These are phyloP conservation scores for Microglena sp. DNA, from an alignment of 139 green algal genomes.

Conservation along the genomic window DNA sequence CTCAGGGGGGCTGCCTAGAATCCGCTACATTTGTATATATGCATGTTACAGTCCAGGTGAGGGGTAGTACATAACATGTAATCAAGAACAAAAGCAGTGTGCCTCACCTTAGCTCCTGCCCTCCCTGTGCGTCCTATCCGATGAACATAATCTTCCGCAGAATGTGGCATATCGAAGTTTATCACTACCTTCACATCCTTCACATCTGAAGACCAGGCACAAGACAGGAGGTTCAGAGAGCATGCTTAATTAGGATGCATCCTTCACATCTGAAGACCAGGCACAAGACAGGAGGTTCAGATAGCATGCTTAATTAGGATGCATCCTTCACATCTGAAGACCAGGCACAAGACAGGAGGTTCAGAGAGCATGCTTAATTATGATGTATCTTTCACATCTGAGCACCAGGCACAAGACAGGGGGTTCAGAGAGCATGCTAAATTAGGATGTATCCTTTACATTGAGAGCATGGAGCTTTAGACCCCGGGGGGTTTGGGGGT, in stretches of 20 bases:
- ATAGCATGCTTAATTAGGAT: no score
- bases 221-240: not conserved
- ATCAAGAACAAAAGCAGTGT: not conserved
- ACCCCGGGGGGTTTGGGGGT: no score
- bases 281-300: slow-evolving; percentile 2
- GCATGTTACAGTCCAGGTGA: no score
- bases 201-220: slow-evolving; percentile 56
- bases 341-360: slow-evolving; percentile 4
- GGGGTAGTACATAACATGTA: no score
- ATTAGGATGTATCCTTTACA: no score
- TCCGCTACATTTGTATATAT: no score
- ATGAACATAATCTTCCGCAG: slow-evolving; percentile 89
- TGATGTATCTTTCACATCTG: slow-evolving; percentile 90
- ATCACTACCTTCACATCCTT: slow-evolving; percentile 86
- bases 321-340: slow-evolving; percentile 81
- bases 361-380: no score
- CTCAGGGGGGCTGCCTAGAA: no score
- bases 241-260: no score
- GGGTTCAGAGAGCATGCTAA: not conserved
- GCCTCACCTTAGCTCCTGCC: slow-evolving; percentile 49
- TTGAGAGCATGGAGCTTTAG: no score
- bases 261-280: slow-evolving; percentile 70
- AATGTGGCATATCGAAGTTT: slow-evolving; percentile 83
- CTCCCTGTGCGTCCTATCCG: slow-evolving; percentile 83
- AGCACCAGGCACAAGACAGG: slow-evolving; percentile 5